Conservation (phyloP, 2,329 filamentous ascomycete genomes). For the Verticillium alfalfae region DNA sequence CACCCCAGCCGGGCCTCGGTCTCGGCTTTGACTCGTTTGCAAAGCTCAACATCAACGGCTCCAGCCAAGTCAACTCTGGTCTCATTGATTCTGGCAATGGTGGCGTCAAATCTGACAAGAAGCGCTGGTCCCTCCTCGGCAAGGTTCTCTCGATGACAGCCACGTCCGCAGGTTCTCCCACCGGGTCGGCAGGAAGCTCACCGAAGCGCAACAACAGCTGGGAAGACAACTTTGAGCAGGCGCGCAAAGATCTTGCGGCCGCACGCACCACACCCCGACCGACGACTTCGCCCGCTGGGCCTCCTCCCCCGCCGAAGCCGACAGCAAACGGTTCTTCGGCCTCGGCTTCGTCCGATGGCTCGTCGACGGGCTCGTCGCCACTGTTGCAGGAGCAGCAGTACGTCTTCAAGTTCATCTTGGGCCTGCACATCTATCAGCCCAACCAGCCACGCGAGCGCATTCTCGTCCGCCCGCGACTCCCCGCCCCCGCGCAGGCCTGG, state of each 20-base stretch:
- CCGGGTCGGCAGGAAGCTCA: conserved; percentile 6
- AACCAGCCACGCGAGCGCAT: conserved; percentile 54
- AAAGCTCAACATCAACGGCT: conserved; percentile 10
- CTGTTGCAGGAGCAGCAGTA: conserved; percentile 52
- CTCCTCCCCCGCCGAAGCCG: conserved; percentile 30
- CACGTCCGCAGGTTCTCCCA: conserved; percentile 18
- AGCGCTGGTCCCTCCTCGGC: conserved; percentile 58
- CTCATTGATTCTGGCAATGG: conserved; percentile 5
- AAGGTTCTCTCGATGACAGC: conserved; percentile 47
- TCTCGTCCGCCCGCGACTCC: conserved; percentile 64
- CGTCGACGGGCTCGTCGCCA: conserved; percentile 50
- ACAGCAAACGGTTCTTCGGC: conserved; percentile 12
- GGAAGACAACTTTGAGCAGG: conserved; percentile 43
- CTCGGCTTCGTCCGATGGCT: conserved; percentile 39
- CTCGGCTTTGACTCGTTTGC: conserved; percentile 44
- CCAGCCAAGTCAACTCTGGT: conserved; percentile 1
- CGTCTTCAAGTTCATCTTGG: conserved; percentile 70
- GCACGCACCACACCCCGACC: conserved; percentile 3
- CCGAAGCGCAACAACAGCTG: conserved; percentile 17
- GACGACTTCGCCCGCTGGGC: conserved; percentile 9
- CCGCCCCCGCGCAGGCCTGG: conserved; percentile 62
- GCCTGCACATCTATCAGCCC: conserved; percentile 51
- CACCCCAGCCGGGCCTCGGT: conserved; percentile 40
- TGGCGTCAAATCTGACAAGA: conserved; percentile 37
- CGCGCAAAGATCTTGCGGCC: conserved; percentile 44